Evolutionary conservation across 2,329 filamentous ascomycete genomes (phyloP), one percentile per base, ranked within the genome.

Genomic region (Venturia aucupariae): DNA sequence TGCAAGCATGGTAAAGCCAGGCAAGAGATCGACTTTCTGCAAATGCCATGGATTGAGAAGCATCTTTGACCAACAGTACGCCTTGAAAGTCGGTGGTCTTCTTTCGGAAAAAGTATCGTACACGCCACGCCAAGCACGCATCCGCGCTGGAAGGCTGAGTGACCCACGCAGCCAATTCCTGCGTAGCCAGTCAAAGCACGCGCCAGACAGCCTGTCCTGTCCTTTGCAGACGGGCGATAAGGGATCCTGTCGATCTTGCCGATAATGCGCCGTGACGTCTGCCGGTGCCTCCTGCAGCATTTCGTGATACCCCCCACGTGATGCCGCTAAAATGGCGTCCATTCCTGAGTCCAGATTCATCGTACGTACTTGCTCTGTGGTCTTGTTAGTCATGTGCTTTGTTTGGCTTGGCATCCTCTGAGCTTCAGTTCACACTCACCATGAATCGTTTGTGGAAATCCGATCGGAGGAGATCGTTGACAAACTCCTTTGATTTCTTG

Each of bases 381-480:
- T 32, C 4, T 35, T 57, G 30, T 42, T 24, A 38, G 41, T 6
- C 4, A 42, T 3, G 44, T 32, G 13, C 15, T 2, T 15, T 48
- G 35, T 15, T 11, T 57, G 59, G n/a, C 13, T 4, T 32, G n/a
- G 4, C n/a, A n/a, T n/a, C n/a, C n/a, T n/a, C n/a, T n/a, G 38
- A 13, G 8, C 4, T 51, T 24, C n/a, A n/a, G n/a, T n/a, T n/a
- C 22, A 27, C 24, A 51, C 30, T 57, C 10, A 55, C 82, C 94
- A 99, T 99, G 76, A 99, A 99, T 68, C 92, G 87, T 78, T 92
- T 94, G 80, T 99, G 94, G 76, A 99, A 99, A 76, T 99, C 94
- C 38, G 92, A 97, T 67, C 93, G 87, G 68, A 97, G 79, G 72
- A 96, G 81, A 77, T 97, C 92, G 74, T 99, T 99, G 76, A 99